Evolutionary conservation across 192 early-diverging fungal genomes (phyloP).

Genomic region (Coemansia sp.): DNA sequence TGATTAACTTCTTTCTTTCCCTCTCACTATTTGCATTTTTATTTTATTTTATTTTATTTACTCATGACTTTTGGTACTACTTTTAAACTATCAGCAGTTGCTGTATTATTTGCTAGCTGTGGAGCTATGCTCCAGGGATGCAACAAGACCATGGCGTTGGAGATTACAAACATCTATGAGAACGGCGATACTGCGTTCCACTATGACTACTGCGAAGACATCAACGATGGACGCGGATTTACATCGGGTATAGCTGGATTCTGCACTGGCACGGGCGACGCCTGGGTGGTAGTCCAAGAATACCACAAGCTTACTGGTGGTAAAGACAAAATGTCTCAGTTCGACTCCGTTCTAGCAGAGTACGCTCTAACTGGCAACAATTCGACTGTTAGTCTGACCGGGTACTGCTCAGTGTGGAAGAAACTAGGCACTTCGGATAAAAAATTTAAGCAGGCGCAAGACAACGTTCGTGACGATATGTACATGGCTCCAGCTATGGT

Average conservation of each 20-base stretch:
- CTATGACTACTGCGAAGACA: slow-evolving; percentile 48
- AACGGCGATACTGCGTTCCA: slow-evolving; percentile 40
- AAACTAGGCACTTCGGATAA: slow-evolving; percentile 37
- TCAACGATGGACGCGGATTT: slow-evolving; percentile 38
- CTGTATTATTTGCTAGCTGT: neutral
- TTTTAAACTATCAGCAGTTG: neutral
- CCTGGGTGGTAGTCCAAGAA: slow-evolving; percentile 50
- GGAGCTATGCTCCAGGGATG: slow-evolving; percentile 20
- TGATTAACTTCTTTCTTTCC: neutral
- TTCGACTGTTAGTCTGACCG: slow-evolving; percentile 37
- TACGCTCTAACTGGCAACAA: slow-evolving; percentile 16
- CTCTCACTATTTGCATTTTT: neutral
- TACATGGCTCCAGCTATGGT: slow-evolving; percentile 51
- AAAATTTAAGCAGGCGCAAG: slow-evolving; percentile 51
- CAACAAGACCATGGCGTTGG: slow-evolving; percentile 33
- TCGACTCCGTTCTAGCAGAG: slow-evolving; percentile 21
- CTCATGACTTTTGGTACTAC: neutral
- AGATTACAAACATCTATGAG: slow-evolving; percentile 41
- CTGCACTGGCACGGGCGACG: slow-evolving; percentile 58
- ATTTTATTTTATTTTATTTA: neutral
- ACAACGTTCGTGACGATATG: slow-evolving; percentile 36
- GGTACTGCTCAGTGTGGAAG: slow-evolving; percentile 58
- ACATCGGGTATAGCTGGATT: slow-evolving; percentile 49
- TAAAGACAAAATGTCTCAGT: slow-evolving; percentile 5
- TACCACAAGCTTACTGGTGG: slow-evolving; percentile 47